These are phyloP conservation scores for Globisporangium recalcitrans DNA, from an alignment of 352 stramenopile genomes.

Conservation along the genomic window DNA sequence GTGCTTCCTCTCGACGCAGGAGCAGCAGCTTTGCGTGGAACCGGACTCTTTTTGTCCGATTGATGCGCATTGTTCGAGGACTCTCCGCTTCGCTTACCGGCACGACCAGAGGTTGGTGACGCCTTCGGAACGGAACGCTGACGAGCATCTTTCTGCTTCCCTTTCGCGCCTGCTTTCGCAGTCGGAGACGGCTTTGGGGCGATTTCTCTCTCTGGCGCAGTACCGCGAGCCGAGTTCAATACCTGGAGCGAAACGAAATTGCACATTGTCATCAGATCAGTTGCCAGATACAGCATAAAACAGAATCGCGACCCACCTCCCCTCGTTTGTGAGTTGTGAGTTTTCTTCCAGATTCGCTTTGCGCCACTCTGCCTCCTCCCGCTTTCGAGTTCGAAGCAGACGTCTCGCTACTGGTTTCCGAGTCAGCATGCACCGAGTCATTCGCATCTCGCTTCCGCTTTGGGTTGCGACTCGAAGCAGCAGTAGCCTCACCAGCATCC, in stretches of 20 bases:
- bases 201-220: not conserved
- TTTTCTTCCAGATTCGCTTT: not conserved
- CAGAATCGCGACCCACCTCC: not conserved
- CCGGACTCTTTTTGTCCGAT: constrained; percentile 10
- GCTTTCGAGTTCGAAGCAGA: constrained; percentile 4
- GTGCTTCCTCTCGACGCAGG: not conserved
- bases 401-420: constrained; percentile 14
- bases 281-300: not conserved
- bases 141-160: constrained; percentile 5
- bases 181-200: constrained; percentile 16
- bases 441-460: constrained; percentile 28
- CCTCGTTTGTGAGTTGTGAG: not conserved
- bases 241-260: not conserved
- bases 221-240: not conserved
- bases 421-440: not conserved
- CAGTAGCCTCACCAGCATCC: not conserved
- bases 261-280: not conserved
- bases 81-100: constrained; percentile 7
- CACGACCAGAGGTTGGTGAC: constrained; percentile 2
- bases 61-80: not conserved
- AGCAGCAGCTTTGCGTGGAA: constrained; percentile 3
- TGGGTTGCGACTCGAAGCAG: constrained; percentile 7
- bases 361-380: too few species aligned
- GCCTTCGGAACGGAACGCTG: constrained; percentile 3
- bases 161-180: constrained; percentile 19